Conservation (phyloP, 306 rosid species). For the Fragaria iinumae region DNA sequence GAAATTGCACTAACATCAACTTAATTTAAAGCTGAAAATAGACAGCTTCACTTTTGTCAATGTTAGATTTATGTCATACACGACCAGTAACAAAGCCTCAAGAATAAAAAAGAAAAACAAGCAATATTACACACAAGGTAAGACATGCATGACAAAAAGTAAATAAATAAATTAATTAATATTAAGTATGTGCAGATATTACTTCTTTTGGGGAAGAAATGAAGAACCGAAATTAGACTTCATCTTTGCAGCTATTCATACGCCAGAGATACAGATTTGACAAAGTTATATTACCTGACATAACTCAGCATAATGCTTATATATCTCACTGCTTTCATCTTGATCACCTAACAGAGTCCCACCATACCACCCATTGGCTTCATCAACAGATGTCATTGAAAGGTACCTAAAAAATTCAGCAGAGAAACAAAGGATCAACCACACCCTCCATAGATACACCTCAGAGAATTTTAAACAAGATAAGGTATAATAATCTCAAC, state of each 20-base stretch:
- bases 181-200: background rate
- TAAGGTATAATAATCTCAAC: background rate
- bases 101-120: background rate
- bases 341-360: slow-evolving; percentile 83
- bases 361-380: slow-evolving; percentile 87
- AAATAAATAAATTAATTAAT: background rate
- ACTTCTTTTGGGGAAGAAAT: background rate
- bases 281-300: slow-evolving; percentile 67
- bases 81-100: background rate
- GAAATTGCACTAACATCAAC: background rate
- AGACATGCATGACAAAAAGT: no score
- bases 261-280: background rate
- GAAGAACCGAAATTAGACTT: background rate
- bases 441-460: slow-evolving; percentile 16
- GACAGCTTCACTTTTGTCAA: background rate
- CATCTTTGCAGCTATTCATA: background rate
- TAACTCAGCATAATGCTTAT: slow-evolving; percentile 76
- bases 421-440: slow-evolving; percentile 23
- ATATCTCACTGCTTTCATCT: slow-evolving; percentile 82
- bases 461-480: background rate
- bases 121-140: background rate
- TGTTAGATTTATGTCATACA: background rate
- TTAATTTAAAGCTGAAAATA: background rate
- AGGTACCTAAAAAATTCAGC: slow-evolving; percentile 58
- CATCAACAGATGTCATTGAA: slow-evolving; percentile 62